A percentile compares a stretch with the other conserved stretches of the same genome.
Evolutionary conservation across 208 protist species (phyloP).

Genomic region (Balamuthia mandrillaris): DNA sequence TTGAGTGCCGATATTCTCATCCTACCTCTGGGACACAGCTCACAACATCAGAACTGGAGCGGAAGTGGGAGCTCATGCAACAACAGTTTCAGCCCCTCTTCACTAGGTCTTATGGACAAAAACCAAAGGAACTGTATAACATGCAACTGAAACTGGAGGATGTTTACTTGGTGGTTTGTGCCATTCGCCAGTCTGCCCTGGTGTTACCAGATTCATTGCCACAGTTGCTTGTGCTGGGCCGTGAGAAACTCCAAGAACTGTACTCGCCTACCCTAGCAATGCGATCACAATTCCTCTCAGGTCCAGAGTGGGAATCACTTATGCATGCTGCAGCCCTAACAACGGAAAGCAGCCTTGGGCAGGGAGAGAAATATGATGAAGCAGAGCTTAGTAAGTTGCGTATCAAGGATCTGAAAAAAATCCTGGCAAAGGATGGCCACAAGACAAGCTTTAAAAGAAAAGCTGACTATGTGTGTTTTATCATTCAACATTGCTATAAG

Average conservation of each 20-base stretch:
- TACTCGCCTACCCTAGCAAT: conserved; percentile 10
- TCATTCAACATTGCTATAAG: too few species aligned
- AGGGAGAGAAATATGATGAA: too few species aligned
- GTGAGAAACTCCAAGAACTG: background rate
- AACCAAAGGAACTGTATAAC: background rate
- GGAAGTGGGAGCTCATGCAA: background rate
- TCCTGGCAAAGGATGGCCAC: too few species aligned
- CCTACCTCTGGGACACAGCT: background rate
- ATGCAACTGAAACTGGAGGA: background rate
- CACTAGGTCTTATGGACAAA: background rate
- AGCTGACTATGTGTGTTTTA: too few species aligned
- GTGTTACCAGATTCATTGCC: background rate
- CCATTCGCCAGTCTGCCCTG: background rate
- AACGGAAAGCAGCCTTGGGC: too few species aligned
- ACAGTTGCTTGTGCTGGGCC: background rate
- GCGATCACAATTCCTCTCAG: conserved; percentile 18
- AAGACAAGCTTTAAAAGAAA: too few species aligned
- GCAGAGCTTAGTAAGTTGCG: too few species aligned
- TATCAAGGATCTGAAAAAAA: too few species aligned
- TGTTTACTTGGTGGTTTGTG: conserved; percentile 19
- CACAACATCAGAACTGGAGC: background rate
- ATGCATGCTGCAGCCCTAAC: too few species aligned
- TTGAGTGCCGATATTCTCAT: conserved; percentile 20
- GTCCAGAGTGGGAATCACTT: too few species aligned
- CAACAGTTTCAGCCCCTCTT: background rate